Evolutionary conservation across 2,329 filamentous ascomycete species (phyloP), one percentile per base, ranked within the genome.

Genomic region (Venturia asperata): DNA sequence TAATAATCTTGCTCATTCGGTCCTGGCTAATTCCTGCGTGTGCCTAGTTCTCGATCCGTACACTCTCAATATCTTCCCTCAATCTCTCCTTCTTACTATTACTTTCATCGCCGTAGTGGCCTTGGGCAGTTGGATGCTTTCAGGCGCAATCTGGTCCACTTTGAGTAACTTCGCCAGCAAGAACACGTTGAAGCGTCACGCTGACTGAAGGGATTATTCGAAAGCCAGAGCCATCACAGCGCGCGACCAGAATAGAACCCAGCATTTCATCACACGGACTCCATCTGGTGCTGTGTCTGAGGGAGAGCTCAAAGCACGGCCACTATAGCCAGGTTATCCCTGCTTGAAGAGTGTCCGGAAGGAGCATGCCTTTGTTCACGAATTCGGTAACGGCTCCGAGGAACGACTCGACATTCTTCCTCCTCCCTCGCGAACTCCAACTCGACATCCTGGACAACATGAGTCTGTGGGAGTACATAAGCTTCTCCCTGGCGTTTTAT

Each of bases 41-140:
- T 41, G 21, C 21, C 37, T 63, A 75, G 89, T 97, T 71, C 84
- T 99, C 30, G 94, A 97, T 75, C 92, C 92, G 0, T 97, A 88
- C 72, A 67, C 95, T 49, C 77, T 87, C 71, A 94, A 95, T 77
- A 72, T 92, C 19, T 81, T 97, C 63, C 94, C 94, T 15, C 81
- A 81, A 63, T 96, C 92, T 4, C 79, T 97, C 19, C 71, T 89
- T 27, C 87, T 90, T 24, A 93, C 89, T 1, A 85, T 84, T 15
- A 78, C 77, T 43, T 96, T 92, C 75, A 81, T 95, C 64, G 70
- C 82, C 4, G 69, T 83, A 3, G 82, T 96, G 64, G 85, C 85
- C 13, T 67, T 81, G 45, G 69, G 77, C 47, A 79, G 81, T 37
- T 83, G 81, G 75, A 79, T 80, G 61, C 67, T 85, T 1, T 83